A percentile compares a stretch with the other conserved stretches of the same genome.
Evolutionary conservation across 371 early-diverging fungal species (phyloP).

Genomic region (Chytridiales sp.): DNA sequence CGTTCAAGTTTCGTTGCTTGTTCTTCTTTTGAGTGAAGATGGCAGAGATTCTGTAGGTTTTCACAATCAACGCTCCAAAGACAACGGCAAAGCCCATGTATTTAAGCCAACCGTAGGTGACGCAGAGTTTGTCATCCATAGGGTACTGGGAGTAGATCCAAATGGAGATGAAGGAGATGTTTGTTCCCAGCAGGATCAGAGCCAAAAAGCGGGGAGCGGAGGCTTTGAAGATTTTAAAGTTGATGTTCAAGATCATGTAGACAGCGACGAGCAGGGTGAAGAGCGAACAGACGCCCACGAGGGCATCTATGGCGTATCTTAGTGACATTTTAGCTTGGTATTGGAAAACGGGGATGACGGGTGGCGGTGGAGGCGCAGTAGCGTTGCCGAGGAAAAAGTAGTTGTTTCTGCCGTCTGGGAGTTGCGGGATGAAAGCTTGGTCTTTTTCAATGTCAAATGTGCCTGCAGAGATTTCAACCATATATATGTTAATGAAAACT

Average conservation of each 20-base stretch:
- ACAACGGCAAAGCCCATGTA: constrained; percentile 18
- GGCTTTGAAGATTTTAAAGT: constrained; percentile 23
- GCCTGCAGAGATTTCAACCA: too few species aligned
- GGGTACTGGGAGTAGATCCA: constrained; percentile 14
- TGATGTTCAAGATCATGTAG: constrained; percentile 11
- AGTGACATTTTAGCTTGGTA: constrained; percentile 5
- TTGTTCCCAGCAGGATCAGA: constrained; percentile 10
- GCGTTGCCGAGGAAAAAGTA: constrained; percentile 6
- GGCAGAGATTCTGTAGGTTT: not conserved
- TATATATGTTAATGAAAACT: too few species aligned
- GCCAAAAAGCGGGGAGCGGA: constrained; percentile 10
- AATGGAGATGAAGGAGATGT: constrained; percentile 13
- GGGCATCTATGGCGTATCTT: constrained; percentile 9
- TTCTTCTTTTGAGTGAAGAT: not conserved
- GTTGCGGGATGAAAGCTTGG: too few species aligned
- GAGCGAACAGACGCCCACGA: constrained; percentile 8
- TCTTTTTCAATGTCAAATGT: too few species aligned
- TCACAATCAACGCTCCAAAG: constrained; percentile 14
- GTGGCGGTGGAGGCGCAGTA: constrained; percentile 2
- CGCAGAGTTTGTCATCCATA: constrained; percentile 4
- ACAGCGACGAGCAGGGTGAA: constrained; percentile 1
- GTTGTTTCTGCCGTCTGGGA: not conserved
- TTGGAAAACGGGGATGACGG: constrained; percentile 1
- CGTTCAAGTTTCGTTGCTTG: not conserved
- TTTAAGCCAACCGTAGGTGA: constrained; percentile 13